These are phyloP conservation scores for Pleurotus salmoneostramineus DNA, from an alignment of 768 basidiomycete genomes.

Conservation along the genomic window DNA sequence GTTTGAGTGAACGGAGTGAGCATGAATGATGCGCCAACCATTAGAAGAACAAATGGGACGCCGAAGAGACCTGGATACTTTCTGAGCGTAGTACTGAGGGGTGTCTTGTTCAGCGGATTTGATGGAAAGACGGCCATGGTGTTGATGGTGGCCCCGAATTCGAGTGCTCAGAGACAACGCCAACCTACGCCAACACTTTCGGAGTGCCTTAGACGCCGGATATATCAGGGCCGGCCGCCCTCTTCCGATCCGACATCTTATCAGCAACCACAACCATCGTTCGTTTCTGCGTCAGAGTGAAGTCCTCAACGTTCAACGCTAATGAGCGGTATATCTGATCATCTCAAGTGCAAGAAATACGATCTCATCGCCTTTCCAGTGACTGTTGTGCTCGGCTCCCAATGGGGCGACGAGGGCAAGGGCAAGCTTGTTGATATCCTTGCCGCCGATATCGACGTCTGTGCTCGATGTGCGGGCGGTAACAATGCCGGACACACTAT, in stretches of 20 bases:
- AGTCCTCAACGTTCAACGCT: too few species aligned
- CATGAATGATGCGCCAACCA: constrained; percentile 85
- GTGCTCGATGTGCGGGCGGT: constrained; percentile 95
- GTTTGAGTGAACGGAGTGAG: constrained; percentile 84
- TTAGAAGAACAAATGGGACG: constrained; percentile 78
- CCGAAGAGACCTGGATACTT: constrained; percentile 77
- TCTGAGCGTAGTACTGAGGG: constrained; percentile 40
- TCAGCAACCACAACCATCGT: too few species aligned
- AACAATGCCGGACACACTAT: constrained; percentile 99
- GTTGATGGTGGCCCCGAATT: neutral
- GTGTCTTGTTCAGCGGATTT: constrained; percentile 37
- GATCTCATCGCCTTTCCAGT: constrained; percentile 20
- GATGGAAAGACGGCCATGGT: constrained; percentile 50
- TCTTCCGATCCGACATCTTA: too few species aligned
- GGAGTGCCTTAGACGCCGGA: too few species aligned
- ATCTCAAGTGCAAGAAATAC: neutral
- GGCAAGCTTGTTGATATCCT: constrained; percentile 98
- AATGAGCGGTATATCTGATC: neutral
- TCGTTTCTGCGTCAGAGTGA: too few species aligned
- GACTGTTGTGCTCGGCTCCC: constrained; percentile 79
- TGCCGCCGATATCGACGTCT: constrained; percentile 84
- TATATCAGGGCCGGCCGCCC: too few species aligned
- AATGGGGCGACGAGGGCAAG: constrained; percentile 94
- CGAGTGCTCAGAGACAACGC: neutral
- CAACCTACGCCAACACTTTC: neutral